These are phyloP conservation scores for Cinnamomum micranthum DNA, from an alignment of 164 flowering plant species.

Conservation along the genomic window DNA sequence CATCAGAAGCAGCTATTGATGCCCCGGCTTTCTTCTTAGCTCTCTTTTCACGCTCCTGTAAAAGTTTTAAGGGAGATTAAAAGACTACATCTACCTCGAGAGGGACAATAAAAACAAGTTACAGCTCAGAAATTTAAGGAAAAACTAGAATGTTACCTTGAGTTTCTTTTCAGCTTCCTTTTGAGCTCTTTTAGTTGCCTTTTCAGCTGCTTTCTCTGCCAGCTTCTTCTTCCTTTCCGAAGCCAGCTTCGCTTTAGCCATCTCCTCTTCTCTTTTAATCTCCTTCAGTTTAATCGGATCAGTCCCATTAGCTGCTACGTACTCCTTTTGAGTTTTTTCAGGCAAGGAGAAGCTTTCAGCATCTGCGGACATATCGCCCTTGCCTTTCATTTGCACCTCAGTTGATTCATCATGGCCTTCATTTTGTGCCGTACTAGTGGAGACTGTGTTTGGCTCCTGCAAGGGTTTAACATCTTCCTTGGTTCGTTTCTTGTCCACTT, in stretches of 20 bases:
- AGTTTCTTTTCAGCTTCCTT: conserved; percentile 93
- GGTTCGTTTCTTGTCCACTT: conserved; percentile 30
- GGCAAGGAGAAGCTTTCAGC: conserved; percentile 18
- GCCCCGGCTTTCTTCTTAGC: conserved; percentile 64
- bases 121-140: neutral
- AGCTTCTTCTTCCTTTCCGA: conserved; percentile 45
- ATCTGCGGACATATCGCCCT: conserved; percentile 28
- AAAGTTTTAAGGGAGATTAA: conserved; percentile 2
- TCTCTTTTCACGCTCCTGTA: conserved; percentile 81
- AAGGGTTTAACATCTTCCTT: conserved; percentile 51
- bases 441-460: conserved; percentile 21
- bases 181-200: conserved; percentile 79
- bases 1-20: conserved; percentile 18
- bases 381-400: conserved; percentile 17
- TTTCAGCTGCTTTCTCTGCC: conserved; percentile 43
- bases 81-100: neutral
- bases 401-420: conserved; percentile 31
- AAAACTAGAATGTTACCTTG: conserved; percentile 36
- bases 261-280: conserved; percentile 77
- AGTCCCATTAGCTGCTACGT: conserved; percentile 21
- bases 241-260: conserved; percentile 73
- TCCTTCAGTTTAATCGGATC: conserved; percentile 71
- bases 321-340: conserved; percentile 32
- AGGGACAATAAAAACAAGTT: neutral
- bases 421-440: conserved; percentile 40